phyloP scores from a whole-genome alignment of 805 yeast species.

The Kodamaea fukazawae region DNA sequence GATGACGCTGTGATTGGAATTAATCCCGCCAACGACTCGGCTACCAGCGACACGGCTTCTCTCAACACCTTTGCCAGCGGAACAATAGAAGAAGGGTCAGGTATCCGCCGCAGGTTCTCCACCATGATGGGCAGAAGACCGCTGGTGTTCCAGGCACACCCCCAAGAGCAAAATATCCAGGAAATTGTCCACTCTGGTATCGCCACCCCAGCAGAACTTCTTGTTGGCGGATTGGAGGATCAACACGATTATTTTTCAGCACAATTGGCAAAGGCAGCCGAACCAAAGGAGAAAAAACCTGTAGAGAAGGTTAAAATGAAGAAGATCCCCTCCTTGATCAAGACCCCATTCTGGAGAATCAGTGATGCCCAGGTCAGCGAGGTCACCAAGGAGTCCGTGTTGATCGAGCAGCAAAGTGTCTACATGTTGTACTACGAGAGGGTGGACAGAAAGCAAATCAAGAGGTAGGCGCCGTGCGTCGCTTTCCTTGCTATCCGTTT shows the following conservation, averaged over 20 bases:
- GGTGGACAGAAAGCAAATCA: conserved; percentile 24
- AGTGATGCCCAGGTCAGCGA: conserved; percentile 76
- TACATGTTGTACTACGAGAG: conserved; percentile 84
- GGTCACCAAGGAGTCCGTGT: conserved; percentile 52
- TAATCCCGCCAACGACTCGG: not conserved
- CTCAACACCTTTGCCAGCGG: conserved; percentile 15
- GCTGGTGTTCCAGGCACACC: conserved; percentile 37
- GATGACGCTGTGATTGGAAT: conserved; percentile 17
- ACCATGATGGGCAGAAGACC: conserved; percentile 44
- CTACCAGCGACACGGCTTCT: not conserved
- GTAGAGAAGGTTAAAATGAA: conserved; percentile 38
- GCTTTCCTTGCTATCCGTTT: too few species aligned
- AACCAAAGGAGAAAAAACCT: conserved; percentile 7
- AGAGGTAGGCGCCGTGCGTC: too few species aligned
- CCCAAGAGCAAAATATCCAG: conserved; percentile 33
- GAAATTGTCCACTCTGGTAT: conserved; percentile 39
- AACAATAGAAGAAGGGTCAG: conserved; percentile 6
- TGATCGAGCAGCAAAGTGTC: conserved; percentile 70
- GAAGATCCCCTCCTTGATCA: conserved; percentile 53
- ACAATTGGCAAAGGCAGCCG: conserved; percentile 8
- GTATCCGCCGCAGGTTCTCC: conserved; percentile 35
- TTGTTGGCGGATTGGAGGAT: conserved; percentile 28
- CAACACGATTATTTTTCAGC: conserved; percentile 26
- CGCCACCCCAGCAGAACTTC: conserved; percentile 41
- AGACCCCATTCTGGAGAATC: conserved; percentile 77